These are phyloP conservation scores for Phoma herbarum DNA, from an alignment of 2,329 filamentous ascomycete genomes.

Conservation along the genomic window DNA sequence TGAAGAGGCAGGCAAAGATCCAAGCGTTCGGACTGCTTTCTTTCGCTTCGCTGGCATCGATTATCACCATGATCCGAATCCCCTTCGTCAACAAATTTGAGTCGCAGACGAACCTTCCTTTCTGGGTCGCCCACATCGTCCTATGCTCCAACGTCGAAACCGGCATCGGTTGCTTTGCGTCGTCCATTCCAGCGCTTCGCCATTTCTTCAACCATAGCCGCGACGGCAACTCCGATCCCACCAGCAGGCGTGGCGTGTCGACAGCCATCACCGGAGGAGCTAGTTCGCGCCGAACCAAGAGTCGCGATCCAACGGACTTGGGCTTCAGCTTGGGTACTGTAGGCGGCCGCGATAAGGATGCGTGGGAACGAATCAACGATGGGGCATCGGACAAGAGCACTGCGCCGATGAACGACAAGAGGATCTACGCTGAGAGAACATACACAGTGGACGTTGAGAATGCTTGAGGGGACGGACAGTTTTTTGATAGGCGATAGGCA, in stretches of 20 bases:
- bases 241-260: neutral
- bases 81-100: slow-evolving; percentile 36
- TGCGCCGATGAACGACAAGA: slow-evolving; percentile 22
- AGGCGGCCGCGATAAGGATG: slow-evolving; percentile 24
- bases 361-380: slow-evolving; percentile 30
- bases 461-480: too few species aligned
- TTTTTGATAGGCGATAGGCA: too few species aligned
- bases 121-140: slow-evolving; percentile 38
- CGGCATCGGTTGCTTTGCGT: slow-evolving; percentile 33
- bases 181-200: slow-evolving; percentile 29
- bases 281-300: slow-evolving; percentile 5
- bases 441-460: slow-evolving; percentile 29
- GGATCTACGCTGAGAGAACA: slow-evolving; percentile 22
- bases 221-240: slow-evolving; percentile 24
- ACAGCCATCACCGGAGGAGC: neutral
- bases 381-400: slow-evolving; percentile 27
- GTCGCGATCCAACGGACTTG: slow-evolving; percentile 18
- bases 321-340: slow-evolving; percentile 27
- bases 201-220: slow-evolving; percentile 24
- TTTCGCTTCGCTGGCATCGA: slow-evolving; percentile 28
- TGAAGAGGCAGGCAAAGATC: slow-evolving; percentile 32
- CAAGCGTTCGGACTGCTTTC: slow-evolving; percentile 35
- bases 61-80: slow-evolving; percentile 27
- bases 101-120: slow-evolving; percentile 25
- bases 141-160: slow-evolving; percentile 38